Conservation (phyloP, 768 basidiomycete species). For the Serendipita sp. region DNA sequence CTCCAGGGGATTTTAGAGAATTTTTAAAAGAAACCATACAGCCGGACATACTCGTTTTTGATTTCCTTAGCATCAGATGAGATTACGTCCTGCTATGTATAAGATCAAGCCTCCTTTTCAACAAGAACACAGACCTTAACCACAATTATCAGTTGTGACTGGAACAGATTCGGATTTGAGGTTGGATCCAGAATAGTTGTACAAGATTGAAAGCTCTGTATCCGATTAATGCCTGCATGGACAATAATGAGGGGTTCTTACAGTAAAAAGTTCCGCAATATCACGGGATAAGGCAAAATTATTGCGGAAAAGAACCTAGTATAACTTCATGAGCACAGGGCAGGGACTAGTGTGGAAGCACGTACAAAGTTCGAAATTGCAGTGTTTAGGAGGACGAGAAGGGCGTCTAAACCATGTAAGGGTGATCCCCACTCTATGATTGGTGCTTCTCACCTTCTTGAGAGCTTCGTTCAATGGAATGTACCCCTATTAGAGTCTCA, state of each 20-base stretch:
- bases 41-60: slow-evolving; percentile 30
- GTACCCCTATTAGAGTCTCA: slow-evolving; percentile 26
- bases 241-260: slow-evolving; percentile 34
- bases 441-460: slow-evolving; percentile 24
- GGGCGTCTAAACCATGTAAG: slow-evolving; percentile 23
- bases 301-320: slow-evolving; percentile 44
- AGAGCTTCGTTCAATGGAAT: slow-evolving; percentile 44
- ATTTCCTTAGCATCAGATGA: slow-evolving; percentile 45
- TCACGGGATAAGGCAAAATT: slow-evolving; percentile 47
- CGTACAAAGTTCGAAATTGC: slow-evolving; percentile 46
- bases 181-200: slow-evolving; percentile 35
- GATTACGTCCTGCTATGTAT: slow-evolving; percentile 34
- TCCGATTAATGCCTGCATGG: neutral
- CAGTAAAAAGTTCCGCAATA: slow-evolving; percentile 42
- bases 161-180: slow-evolving; percentile 40
- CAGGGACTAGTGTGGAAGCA: no score
- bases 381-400: slow-evolving; percentile 47
- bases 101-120: neutral
- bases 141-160: slow-evolving; percentile 40
- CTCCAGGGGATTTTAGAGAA: slow-evolving; percentile 16
- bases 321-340: no score
- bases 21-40: neutral
- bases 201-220: slow-evolving; percentile 13
- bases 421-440: neutral
- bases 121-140: slow-evolving; percentile 30